Conservation (phyloP, 106 monocot species). For the Posidonia australis region DNA sequence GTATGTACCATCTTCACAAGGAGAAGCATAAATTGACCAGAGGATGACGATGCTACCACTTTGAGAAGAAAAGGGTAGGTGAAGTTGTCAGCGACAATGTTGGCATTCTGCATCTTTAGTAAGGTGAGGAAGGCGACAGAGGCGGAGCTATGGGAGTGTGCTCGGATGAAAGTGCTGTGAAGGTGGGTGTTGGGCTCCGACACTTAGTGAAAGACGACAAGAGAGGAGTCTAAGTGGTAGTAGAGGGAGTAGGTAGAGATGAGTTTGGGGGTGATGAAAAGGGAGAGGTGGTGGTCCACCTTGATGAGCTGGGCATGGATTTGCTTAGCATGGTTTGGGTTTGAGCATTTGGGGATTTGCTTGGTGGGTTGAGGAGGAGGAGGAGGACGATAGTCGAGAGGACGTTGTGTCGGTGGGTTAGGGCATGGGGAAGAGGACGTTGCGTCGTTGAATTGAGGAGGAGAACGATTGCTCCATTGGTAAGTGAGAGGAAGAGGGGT, state of each 20-base stretch:
- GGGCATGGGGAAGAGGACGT: no score
- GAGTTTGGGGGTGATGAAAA: conserved; percentile 50
- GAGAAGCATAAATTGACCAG: not conserved
- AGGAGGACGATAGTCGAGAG: no score
- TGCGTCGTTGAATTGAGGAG: no score
- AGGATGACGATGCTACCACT: conserved; percentile 23
- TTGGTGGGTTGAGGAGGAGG: no score
- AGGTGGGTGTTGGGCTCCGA: conserved; percentile 40
- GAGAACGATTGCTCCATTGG: no score
- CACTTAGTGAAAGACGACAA: conserved; percentile 34
- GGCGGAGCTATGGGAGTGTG: conserved; percentile 17
- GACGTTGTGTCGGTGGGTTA: no score
- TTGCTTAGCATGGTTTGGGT: conserved; percentile 25
- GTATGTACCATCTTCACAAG: conserved; percentile 40
- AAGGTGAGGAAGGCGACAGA: conserved; percentile 29
- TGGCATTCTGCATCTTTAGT: conserved; percentile 24
- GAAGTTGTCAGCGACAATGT: conserved; percentile 40
- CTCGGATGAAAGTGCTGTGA: conserved; percentile 61
- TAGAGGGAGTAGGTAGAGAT: conserved; percentile 51
- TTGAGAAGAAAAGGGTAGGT: conserved; percentile 70
- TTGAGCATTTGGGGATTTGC: conserved; percentile 33
- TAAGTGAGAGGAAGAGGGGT: no score
- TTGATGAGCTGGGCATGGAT: conserved; percentile 46
- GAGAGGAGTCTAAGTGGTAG: conserved; percentile 16
- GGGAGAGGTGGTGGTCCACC: conserved; percentile 36